Percentiles rank a stretch among this genome's conserved stretches.
Evolutionary conservation across 805 yeast genomes (phyloP).

Genomic region (Nakazawaea molendinolei): DNA sequence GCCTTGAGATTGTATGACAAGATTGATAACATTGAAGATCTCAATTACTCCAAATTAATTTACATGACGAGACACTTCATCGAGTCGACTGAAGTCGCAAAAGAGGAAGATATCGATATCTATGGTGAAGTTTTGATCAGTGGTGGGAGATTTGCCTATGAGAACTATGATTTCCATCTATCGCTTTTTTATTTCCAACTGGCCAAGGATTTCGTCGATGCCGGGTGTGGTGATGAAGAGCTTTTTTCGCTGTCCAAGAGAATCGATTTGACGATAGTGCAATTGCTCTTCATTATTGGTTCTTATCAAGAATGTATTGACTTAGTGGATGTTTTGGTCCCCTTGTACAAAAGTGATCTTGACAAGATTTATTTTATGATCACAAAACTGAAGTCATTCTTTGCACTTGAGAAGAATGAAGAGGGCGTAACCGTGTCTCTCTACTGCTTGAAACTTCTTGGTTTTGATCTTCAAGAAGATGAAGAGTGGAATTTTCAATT

Average conservation of each 20-base stretch:
- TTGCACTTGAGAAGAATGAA: constrained; percentile 23
- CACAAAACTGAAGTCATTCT: constrained; percentile 30
- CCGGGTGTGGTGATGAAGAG: constrained; percentile 2
- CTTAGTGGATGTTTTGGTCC: constrained; percentile 26
- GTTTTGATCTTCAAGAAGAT: constrained; percentile 26
- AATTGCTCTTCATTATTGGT: constrained; percentile 23
- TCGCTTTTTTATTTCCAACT: constrained; percentile 34
- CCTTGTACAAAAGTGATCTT: constrained; percentile 22
- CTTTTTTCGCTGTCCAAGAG: constrained; percentile 21
- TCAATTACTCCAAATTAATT: constrained; percentile 19
- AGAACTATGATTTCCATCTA: constrained; percentile 33
- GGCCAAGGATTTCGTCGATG: constrained; percentile 24
- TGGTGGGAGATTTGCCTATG: constrained; percentile 39
- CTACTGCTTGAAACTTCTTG: constrained; percentile 28
- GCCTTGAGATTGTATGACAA: constrained; percentile 34
- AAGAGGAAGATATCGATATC: constrained; percentile 27
- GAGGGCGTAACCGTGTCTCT: constrained; percentile 30
- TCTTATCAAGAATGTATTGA: constrained; percentile 29
- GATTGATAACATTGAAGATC: constrained; percentile 12
- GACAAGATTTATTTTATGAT: constrained; percentile 30
- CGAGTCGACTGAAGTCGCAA: constrained; percentile 27
- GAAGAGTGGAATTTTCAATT: constrained; percentile 20
- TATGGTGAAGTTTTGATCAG: constrained; percentile 33
- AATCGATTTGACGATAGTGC: constrained; percentile 26
- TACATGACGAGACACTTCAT: constrained; percentile 34